Evolutionary conservation across 2,329 filamentous ascomycete genomes (phyloP), one percentile per base, ranked within the genome.

Genomic region (Pseudogymnoascus sp.): DNA sequence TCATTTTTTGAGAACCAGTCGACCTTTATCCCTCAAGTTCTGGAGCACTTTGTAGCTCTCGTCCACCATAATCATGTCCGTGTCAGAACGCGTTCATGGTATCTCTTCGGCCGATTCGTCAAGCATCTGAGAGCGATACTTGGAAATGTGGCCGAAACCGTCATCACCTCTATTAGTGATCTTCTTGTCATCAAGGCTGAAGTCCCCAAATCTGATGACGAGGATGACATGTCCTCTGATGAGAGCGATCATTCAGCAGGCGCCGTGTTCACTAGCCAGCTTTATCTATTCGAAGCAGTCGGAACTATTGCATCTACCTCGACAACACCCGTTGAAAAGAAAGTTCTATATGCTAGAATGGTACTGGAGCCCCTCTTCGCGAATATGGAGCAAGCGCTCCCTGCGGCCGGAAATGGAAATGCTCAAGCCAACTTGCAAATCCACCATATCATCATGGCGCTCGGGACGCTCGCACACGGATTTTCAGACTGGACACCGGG

Each of bases 381-480:
- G n/a, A 92, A 97, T 68, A 88, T 99, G 80, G 86, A 96, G 72
- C 82, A 82, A 60, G 87, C 93, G 69, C 79, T 99, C 16, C 79
- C 80, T 9, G 78, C 85, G 61, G 94, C 93, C 28, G 90, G 90
- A 72, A 78, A 83, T 39, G 90, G 90, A 11, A 91, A 97, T 70
- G 85, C 90, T 57, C 86, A 91, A 68, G 88, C 93, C 1, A 78
- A 88, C 38, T 78, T 96, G 16, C 94, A 99, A 74, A 90, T 97
- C 16, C 94, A 99, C 72, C 94, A 99, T 73, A 89, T 96, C 66
- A 91, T 99, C 67, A 92, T 96, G 89, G 95, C 95, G 14, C 79
- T 99, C 30, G 94, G 94, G 11, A 96, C 91, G 1, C 78, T 99
- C 39, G 91, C 93, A 1, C 88, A 92, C 64, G 94, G 94, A 3